phyloP scores from a whole-genome alignment of 192 early-diverging fungal species.

The Backusella mclennaniae region DNA sequence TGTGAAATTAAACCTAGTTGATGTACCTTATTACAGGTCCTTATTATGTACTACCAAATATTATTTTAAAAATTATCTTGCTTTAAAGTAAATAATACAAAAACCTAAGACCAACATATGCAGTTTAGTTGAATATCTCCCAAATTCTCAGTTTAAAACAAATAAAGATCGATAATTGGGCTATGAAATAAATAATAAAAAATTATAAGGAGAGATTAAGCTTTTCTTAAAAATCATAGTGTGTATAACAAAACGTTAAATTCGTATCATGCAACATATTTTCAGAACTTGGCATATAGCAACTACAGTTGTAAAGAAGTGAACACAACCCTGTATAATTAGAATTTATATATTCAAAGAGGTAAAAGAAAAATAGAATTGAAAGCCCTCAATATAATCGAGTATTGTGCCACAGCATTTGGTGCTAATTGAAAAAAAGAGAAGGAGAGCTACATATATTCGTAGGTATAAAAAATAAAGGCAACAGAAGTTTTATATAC shows the following conservation, averaged over 20 bases:
- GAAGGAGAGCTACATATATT: neutral
- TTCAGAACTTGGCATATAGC: neutral
- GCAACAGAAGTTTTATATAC: neutral
- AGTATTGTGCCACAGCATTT: neutral
- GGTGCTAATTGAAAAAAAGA: neutral
- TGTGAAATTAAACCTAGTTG: neutral
- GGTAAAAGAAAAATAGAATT: neutral
- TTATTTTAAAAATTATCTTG: conserved; percentile 3
- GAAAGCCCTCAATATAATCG: neutral
- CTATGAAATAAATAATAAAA: neutral
- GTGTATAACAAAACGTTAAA: neutral
- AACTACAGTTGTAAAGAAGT: neutral
- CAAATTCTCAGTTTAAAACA: neutral
- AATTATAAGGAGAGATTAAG: neutral
- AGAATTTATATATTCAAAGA: neutral
- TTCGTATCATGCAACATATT: neutral
- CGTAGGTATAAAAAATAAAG: neutral
- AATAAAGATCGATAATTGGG: neutral
- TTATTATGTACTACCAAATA: neutral
- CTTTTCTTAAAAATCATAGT: neutral
- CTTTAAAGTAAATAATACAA: neutral
- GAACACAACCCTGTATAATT: neutral
- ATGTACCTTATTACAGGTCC: neutral
- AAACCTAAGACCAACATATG: neutral
- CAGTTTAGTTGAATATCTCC: neutral